A percentile compares a stretch with the other conserved stretches of the same genome.
These are phyloP conservation scores for Persicaria tinctoria DNA, from an alignment of 148 eudicot genomes.

Conservation along the genomic window DNA sequence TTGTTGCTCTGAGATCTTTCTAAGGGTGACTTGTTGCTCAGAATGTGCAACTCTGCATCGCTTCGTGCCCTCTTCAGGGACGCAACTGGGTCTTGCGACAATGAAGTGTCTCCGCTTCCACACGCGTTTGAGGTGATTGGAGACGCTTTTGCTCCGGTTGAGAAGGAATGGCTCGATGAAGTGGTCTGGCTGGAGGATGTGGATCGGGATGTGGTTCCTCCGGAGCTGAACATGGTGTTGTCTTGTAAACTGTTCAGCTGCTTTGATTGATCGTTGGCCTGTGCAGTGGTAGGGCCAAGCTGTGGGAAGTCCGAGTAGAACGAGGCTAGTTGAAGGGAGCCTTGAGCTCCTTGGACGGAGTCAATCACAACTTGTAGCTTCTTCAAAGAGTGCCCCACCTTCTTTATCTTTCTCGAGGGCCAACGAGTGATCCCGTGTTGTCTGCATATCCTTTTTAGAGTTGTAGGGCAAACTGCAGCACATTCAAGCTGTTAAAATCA, in stretches of 20 bases:
- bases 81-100: conserved; percentile 16
- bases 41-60: not conserved
- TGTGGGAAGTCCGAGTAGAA: conserved; percentile 74
- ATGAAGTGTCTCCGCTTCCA: conserved; percentile 24
- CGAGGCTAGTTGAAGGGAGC: conserved; percentile 66
- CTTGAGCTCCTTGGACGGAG: conserved; percentile 83
- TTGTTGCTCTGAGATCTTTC: conserved; percentile 13
- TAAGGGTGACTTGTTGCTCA: not conserved
- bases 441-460: conserved; percentile 94
- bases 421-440: conserved; percentile 92
- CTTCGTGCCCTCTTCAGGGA: conserved; percentile 6
- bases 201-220: conserved; percentile 32
- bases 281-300: conserved; percentile 22
- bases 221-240: conserved; percentile 36
- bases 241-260: conserved; percentile 32
- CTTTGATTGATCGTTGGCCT: conserved; percentile 27
- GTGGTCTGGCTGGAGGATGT: conserved; percentile 69
- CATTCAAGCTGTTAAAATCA: too few species aligned
- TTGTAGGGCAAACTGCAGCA: conserved; percentile 85
- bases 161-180: conserved; percentile 45
- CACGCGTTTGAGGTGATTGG: conserved; percentile 21
- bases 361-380: conserved; percentile 80
- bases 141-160: conserved; percentile 38
- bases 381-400: conserved; percentile 77
- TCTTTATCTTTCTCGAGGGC: conserved; percentile 98